Conservation (phyloP, 495 filamentous ascomycete genomes). For the Penicillium bovifimosum region DNA sequence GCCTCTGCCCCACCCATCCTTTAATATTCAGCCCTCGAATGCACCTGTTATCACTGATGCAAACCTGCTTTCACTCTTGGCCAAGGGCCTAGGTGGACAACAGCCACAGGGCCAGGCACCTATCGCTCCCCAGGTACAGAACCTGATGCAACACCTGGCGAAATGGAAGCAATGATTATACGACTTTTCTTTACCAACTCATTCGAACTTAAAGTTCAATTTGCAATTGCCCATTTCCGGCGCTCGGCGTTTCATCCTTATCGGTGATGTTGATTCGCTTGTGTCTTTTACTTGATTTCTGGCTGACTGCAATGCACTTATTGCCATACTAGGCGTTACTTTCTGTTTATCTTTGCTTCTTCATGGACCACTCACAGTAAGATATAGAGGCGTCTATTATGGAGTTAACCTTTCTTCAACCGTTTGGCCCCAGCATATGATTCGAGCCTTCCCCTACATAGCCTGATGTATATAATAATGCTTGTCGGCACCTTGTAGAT, state of each 20-base stretch:
- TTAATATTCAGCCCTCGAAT: conserved; percentile 29
- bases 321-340: conserved; percentile 19
- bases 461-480: neutral
- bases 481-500: neutral
- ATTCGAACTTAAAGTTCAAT: conserved; percentile 2
- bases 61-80: conserved; percentile 42
- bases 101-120: conserved; percentile 38
- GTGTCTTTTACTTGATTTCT: conserved; percentile 9
- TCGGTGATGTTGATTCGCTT: conserved; percentile 1
- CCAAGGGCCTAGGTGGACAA: conserved; percentile 36
- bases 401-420: conserved; percentile 14
- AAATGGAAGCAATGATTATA: conserved; percentile 54
- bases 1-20: conserved; percentile 31
- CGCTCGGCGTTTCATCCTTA: conserved; percentile 18
- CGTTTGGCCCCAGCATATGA: conserved; percentile 6
- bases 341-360: conserved; percentile 2
- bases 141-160: conserved; percentile 56
- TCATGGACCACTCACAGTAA: conserved; percentile 7
- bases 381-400: conserved; percentile 17
- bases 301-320: conserved; percentile 13
- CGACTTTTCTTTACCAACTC: conserved; percentile 21
- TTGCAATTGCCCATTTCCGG: conserved; percentile 8
- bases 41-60: conserved; percentile 35
- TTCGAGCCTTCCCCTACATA: neutral
- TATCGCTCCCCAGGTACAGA: conserved; percentile 47